Evolutionary conservation across 2,329 filamentous ascomycete genomes (phyloP), one percentile per base, ranked within the genome.

Genomic region (Xylaria sp.): DNA sequence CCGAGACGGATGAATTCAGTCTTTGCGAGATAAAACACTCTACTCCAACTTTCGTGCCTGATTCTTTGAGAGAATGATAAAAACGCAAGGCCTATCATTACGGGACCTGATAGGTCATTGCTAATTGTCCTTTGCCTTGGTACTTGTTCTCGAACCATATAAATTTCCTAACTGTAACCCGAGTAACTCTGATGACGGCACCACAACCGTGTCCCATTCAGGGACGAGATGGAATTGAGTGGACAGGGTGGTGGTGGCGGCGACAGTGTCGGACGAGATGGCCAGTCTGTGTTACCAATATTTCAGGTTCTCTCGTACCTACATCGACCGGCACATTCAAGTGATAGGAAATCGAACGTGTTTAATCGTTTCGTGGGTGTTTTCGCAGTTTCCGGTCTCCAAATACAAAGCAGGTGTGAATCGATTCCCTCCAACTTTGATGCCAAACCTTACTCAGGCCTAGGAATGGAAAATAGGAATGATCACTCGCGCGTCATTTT

Each of bases 1-100:
- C 59, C 59, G 56, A 61, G 64, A 36, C 69, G 73, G 73, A 70
- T 74, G 66, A 72, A 75, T 74, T 68, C 68, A 69, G 71, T 68
- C 71, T 70, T 74, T 66, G 61, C 64, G 60, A 69, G 58, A 46
- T 57, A 60, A 51, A 28, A 70, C 9, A 6, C 31, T 72, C 33
- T 71, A 71, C 40, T 68, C 73, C 13, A 40, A 40, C 13, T 40
- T 6, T 13, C 15, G n/a, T 28, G 6, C n/a, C 28, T 13, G 20
- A 6, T 20, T 36, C 33, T 15, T 57, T 10, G 31, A 60, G 40
- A 49, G n/a, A 15, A 58, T 51, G 23, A 53, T 17, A 13, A 44
- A 44, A 44, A 53, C 26, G 13, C 11, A 15, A n/a, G 36, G 44
- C 26, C 42, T 15, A 23, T 5, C 10, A 6, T 57, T 48, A 17